Evolutionary conservation across 768 basidiomycete species (phyloP), one percentile per base, ranked within the genome.

Genomic region (Lactarius deliciosus): DNA sequence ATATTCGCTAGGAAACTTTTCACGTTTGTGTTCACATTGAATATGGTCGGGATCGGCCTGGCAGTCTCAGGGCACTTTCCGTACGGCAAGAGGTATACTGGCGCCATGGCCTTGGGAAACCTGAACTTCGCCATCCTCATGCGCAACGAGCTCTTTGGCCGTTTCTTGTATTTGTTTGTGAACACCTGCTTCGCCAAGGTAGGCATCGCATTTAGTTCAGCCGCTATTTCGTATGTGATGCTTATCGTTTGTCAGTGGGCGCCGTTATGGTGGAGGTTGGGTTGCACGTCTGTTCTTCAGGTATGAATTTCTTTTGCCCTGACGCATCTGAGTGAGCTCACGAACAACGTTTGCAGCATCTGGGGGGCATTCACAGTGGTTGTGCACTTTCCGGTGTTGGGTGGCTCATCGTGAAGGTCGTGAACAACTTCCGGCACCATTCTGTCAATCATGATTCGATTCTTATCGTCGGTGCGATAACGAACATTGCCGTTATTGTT

Each of bases 71-170:
- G 83, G 20, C 81, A 82, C 60, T 94, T 88, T 86, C 79, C 81
- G 25, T 94, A 94, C 72, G 85, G 89, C 5, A 77, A 79, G 20
- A 75, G 78, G 63, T 89, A 88, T 71, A 83, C 87, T 20, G 86
- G 89, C 70, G 89, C 89, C 13, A 81, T 91, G 64, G 87, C 89
- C 10, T 79, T 89, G 7, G 92, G 89, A 0, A 94, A 94, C 70
- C 75, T 94, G 57, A 83, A 86, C 70, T 77, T 84, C 30, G 85
- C 90, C 6, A 86, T 93, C 64, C 80, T 94, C 25, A 85, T 91
- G 80, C 82, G 92, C 25, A 94, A 94, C 71, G 92, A 94, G 70
- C 79, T 92, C 2, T 93, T 93, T 69, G 89, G 90, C 11, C 87
- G 92, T n/a, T 75, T 86, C 41, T 73, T 94, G 16, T 94, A 92